Evolutionary conservation across 2,329 filamentous ascomycete genomes (phyloP).

Genomic region (Cryoendolithus antarcticus): DNA sequence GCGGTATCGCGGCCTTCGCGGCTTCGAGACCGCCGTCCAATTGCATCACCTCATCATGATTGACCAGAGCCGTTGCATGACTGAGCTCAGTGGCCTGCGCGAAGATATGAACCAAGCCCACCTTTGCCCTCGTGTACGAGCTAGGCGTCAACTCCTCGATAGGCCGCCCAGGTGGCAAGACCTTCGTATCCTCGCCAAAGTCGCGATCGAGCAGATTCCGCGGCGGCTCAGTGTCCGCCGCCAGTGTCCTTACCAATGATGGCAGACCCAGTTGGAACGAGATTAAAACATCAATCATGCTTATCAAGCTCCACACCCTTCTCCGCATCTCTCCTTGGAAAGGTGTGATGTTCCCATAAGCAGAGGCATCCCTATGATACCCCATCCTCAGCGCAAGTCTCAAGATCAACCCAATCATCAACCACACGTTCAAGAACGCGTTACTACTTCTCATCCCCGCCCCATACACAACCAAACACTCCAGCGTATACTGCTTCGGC

Average conservation of each 20-base stretch:
- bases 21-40: slow-evolving; percentile 26
- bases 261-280: slow-evolving; percentile 38
- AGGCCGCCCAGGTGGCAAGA: slow-evolving; percentile 25
- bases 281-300: slow-evolving; percentile 34
- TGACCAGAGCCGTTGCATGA: slow-evolving; percentile 24
- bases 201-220: slow-evolving; percentile 34
- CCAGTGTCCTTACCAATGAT: slow-evolving; percentile 32
- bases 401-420: slow-evolving; percentile 29
- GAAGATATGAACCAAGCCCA: slow-evolving; percentile 23
- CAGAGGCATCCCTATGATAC: slow-evolving; percentile 34
- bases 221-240: slow-evolving; percentile 32
- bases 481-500: slow-evolving; percentile 31
- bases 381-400: slow-evolving; percentile 31
- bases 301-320: slow-evolving; percentile 31
- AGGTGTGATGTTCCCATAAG: slow-evolving; percentile 29
- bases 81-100: slow-evolving; percentile 28
- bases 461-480: slow-evolving; percentile 26
- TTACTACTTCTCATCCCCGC: slow-evolving; percentile 19
- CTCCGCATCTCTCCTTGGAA: slow-evolving; percentile 37
- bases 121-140: slow-evolving; percentile 26
- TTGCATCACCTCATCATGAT: slow-evolving; percentile 26
- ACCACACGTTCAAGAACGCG: slow-evolving; percentile 27
- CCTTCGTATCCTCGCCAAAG: slow-evolving; percentile 23
- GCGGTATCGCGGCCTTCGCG: slow-evolving; percentile 23
- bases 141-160: slow-evolving; percentile 22